Base-by-base conservation (phyloP, 352 stramenopile species). In the Peronospora belbahrii region DNA sequence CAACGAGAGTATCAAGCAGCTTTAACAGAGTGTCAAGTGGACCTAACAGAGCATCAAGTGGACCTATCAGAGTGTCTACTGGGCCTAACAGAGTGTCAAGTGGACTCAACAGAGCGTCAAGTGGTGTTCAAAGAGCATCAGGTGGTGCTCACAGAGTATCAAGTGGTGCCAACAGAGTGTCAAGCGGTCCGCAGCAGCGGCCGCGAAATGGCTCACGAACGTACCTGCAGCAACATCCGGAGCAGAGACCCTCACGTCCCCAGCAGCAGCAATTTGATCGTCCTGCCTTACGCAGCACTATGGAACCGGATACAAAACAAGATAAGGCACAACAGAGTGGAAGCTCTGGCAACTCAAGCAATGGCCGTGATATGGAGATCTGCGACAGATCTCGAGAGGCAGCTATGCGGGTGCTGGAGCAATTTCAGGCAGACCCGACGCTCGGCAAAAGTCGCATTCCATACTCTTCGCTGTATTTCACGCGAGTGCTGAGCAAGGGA, bases 401-500 rank as follows among this genome's bases (percentile, higher is more conserved):
- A 9, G 69, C 73, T 9, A 64, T 51, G 23, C 69, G 66, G 10
- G 75, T 88, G 35, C 51, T 90, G n/a, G 62, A 80, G 27, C 71
- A 84, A 38, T 80, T 92, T 44, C 74, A 89, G 58, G 38, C 58
- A 8, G 75, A 89, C 41, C 49, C 71, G 37, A 67, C 62, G 33
- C 67, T 92, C 9, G 58, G 60, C 5, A 36, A 54, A 0, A 65
- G 65, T 27, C 73, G 73, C 18, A 84, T 92, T 35, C 57, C 81
- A 28, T 87, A 88, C 61, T 71, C 65, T 9, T 74, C 74, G 17
- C 48, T 92, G 30, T 85, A 85, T 45, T 92, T 90, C 48, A 89
- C 78, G 34, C 78, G 81, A n/a, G 70, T 90, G 25, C 53, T 92
- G 50, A 83, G 71, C 18, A 90, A 85, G 42, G 81, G 81, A n/a